Evolutionary conservation across 495 filamentous ascomycete genomes (phyloP), one percentile per base, ranked within the genome.

Genomic region (Penicillium nucicola): DNA sequence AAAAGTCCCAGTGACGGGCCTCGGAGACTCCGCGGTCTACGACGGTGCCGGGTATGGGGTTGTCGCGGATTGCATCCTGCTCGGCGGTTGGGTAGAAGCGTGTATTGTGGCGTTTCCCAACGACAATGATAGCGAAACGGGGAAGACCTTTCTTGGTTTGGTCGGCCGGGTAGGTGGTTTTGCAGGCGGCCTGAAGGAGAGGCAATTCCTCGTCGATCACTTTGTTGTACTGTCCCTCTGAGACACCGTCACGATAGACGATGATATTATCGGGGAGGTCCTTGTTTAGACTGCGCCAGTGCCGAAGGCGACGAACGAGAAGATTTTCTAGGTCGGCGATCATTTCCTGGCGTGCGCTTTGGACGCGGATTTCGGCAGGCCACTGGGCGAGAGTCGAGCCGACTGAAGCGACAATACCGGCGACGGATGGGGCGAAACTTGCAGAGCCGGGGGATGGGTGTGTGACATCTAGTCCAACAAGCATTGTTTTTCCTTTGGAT

Each of bases 211-310:
- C 48, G 0, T 68, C 50, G 15, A 85, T 57, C 1, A 95, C 83
- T 8, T 58, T 66, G 5, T 72, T 53, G 64, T 90, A 95, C 58
- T 95, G 88, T 5, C 89, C 84, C 59, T 97, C 92, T 0, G 87
- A 90, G 3, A 97, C 89, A 25, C 92, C 92, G 65, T 97, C 92
- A 30, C 92, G 86, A 71, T 91, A 97, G 30, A 96, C 79, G 49
- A 97, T 64, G 47, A 97, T 87, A 47, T 87, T 87, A 25, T 82
- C 71, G 0, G 92, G 92, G 2, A 61, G 57, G 13, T 65, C 60
- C 38, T 80, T 79, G 55, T 86, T 76, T 7, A 49, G 36, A 0
- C 59, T 55, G 11, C 71, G 66, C 84, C 84, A 96, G 2, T 83
- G 59, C 0, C 60, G 35, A 1, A 97, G 69, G 1, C 87, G 84